Percentiles rank a stretch among this genome's conserved stretches.
Evolutionary conservation across 1,139 yeast genomes (phyloP).

Genomic region (Meyerozyma athensensis): DNA sequence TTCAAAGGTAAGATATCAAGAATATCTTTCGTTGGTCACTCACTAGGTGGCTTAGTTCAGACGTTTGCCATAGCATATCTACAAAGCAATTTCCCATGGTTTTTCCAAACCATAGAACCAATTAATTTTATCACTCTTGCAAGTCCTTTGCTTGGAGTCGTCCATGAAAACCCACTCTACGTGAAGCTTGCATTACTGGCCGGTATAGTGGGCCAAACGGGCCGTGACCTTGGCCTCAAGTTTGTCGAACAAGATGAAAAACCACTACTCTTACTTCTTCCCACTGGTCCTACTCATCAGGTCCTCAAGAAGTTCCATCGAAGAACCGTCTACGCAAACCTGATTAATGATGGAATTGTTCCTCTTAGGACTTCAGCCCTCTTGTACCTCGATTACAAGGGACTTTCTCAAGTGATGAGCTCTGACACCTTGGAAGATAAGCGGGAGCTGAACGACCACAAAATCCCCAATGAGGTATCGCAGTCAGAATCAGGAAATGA

Average conservation of each 20-base stretch:
- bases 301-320: constrained; percentile 58
- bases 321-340: constrained; percentile 75
- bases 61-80: constrained; percentile 87
- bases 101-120: constrained; percentile 63
- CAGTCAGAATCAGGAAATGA: not conserved
- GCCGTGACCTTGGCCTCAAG: constrained; percentile 79
- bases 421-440: constrained; percentile 11
- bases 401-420: constrained; percentile 20
- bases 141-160: constrained; percentile 81
- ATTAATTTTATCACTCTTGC: constrained; percentile 83
- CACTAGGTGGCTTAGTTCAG: constrained; percentile 88
- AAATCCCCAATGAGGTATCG: constrained; percentile 5
- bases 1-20: constrained; percentile 39
- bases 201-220: constrained; percentile 91
- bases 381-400: constrained; percentile 59
- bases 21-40: constrained; percentile 87
- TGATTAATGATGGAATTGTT: constrained; percentile 87
- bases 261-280: constrained; percentile 70
- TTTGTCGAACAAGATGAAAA: constrained; percentile 32
- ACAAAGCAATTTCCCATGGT: constrained; percentile 64
- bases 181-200: constrained; percentile 79
- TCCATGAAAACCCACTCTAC: constrained; percentile 81
- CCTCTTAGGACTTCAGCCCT: constrained; percentile 82
- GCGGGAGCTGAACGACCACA: constrained; percentile 8
- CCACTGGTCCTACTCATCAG: constrained; percentile 76